A percentile compares a stretch with the other conserved stretches of the same genome.
Conservation (phyloP, 2,329 filamentous ascomycete species). For the Neonectria neomacrospora region DNA sequence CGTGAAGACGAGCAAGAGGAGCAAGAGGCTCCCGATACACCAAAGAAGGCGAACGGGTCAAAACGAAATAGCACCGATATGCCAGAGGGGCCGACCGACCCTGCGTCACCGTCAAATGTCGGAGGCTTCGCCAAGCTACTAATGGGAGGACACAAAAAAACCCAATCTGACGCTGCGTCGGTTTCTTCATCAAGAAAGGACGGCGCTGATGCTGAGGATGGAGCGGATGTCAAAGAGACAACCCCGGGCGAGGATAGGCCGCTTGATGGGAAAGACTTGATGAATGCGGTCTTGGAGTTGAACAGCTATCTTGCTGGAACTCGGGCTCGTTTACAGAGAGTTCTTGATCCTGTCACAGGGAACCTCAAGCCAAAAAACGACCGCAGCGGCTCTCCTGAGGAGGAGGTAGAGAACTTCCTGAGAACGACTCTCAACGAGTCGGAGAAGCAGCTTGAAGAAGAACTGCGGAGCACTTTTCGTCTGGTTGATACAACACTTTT, state of each 20-base stretch:
- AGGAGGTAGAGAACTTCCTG: constrained; percentile 67
- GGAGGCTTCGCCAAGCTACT: constrained; percentile 66
- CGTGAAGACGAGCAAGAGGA: constrained; percentile 54
- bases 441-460: constrained; percentile 73
- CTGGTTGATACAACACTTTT: constrained; percentile 95
- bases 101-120: constrained; percentile 53
- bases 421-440: constrained; percentile 58
- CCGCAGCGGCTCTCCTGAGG: constrained; percentile 57
- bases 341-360: constrained; percentile 71
- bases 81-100: constrained; percentile 41
- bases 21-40: constrained; percentile 47
- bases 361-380: constrained; percentile 65
- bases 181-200: constrained; percentile 68
- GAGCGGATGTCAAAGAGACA: constrained; percentile 62
- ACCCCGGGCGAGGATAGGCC: constrained; percentile 59
- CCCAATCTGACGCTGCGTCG: constrained; percentile 66
- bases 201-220: constrained; percentile 64
- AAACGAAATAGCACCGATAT: constrained; percentile 45
- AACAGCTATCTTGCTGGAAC: constrained; percentile 91
- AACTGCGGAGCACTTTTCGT: constrained; percentile 79
- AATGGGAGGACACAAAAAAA: constrained; percentile 57
- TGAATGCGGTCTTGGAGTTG: constrained; percentile 81
- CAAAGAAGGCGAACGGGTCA: constrained; percentile 45
- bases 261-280: constrained; percentile 84
- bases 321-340: constrained; percentile 71